Base-by-base conservation (phyloP, 2,329 filamentous ascomycete genomes). In the Teratosphaeria zuluensis region DNA sequence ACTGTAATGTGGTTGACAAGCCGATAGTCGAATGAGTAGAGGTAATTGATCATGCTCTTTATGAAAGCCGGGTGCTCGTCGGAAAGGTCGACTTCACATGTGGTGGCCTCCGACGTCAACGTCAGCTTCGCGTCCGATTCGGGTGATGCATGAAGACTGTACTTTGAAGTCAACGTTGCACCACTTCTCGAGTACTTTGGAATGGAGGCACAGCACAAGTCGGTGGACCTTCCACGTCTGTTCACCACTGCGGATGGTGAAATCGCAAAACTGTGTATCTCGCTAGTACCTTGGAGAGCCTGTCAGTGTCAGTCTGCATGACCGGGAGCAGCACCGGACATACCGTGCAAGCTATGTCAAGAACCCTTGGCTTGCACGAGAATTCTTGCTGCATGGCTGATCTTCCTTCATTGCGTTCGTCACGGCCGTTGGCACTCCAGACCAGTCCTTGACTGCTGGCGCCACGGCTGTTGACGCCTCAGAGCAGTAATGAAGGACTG, bases 181-280 rank as follows among this genome's bases (percentile, higher is more conserved):
- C 16, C 48, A 54, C 31, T 59, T 58, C 1, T 42, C 48, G 21
- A 67, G 61, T 52, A 63, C 65, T 1, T 58, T 53, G 4, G 63
- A 66, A 21, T 64, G 62, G 30, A 60, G 16, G 31, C 64, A 65
- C 9, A 67, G 42, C 14, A 65, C 56, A 1, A 56, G 51, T 28
- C 63, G 62, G 59, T 67, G 63, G 2, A 65, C 64, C 16, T 56
- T 54, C 48, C 58, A 63, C 12, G 33, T 53, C 21, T 56, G 57
- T 5, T 51, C 46, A 2, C 58, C 60, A 32, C 63, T 63, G 24
- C 24, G 54, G 53, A 67, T 58, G n/a, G 55, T 61, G 6, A 67
- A 53, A 30, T 67, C 64, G 14, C 57, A 48, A 11, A 52, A 31
- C 7, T 30, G n/a, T 14, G 28, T 24, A 19, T 54, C 53, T 9